phyloP scores from a whole-genome alignment of 78 protist genomes.

The Cavenderia fasciculata region DNA sequence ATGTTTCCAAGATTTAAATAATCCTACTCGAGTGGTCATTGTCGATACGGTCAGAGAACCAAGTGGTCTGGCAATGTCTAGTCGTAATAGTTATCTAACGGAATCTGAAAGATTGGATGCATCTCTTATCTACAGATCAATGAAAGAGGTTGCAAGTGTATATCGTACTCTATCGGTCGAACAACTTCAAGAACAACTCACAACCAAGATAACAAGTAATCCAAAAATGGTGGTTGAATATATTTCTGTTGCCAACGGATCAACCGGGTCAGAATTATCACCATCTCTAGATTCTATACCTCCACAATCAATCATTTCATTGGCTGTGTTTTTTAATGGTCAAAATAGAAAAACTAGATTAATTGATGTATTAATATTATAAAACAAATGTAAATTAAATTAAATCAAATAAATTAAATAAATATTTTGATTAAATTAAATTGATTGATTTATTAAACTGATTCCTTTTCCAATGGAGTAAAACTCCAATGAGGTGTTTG shows the following conservation, averaged over 20 bases:
- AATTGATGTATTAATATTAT: constrained; percentile 50
- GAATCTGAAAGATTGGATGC: constrained; percentile 52
- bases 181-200: not conserved
- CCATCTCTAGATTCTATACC: not conserved
- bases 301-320: constrained; percentile 13
- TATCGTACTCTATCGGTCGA: not conserved
- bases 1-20: constrained; percentile 71
- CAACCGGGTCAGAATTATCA: constrained; percentile 17
- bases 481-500: too few species aligned
- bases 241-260: constrained; percentile 11
- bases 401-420: not conserved
- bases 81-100: constrained; percentile 65
- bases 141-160: not conserved
- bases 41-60: constrained; percentile 79
- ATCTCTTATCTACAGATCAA: constrained; percentile 7
- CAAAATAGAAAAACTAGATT: constrained; percentile 44
- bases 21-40: constrained; percentile 45
- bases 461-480: too few species aligned
- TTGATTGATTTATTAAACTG: too few species aligned
- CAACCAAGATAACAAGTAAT: not conserved
- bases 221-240: constrained; percentile 35
- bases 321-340: constrained; percentile 43
- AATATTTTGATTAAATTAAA: too few species aligned
- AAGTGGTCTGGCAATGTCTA: constrained; percentile 86
- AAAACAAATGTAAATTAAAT: not conserved